These are phyloP conservation scores for Stagonosporopsis cucurbitacearum DNA, from an alignment of 2,329 filamentous ascomycete species.

Conservation along the genomic window DNA sequence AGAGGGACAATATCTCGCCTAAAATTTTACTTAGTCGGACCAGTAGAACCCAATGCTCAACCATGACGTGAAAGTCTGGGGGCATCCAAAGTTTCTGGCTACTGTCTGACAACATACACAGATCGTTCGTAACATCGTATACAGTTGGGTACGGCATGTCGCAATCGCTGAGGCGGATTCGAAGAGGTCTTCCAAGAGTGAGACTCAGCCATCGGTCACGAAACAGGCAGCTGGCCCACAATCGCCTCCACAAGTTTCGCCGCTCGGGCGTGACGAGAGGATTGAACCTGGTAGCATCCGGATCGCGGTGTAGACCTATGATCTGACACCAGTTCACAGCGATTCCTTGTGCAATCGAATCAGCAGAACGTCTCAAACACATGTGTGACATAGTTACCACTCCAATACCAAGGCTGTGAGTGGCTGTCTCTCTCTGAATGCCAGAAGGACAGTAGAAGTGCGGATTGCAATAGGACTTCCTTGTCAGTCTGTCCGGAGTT, in stretches of 20 bases:
- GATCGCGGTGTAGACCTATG: conserved; percentile 13
- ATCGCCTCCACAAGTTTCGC: conserved; percentile 5
- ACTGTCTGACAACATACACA: neutral
- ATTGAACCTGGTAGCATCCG: conserved; percentile 4
- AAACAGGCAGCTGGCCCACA: conserved; percentile 13
- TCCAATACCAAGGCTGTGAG: conserved; percentile 18
- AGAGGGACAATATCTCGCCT: conserved; percentile 4
- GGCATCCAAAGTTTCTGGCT: neutral
- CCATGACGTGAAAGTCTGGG: neutral
- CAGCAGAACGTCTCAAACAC: neutral
- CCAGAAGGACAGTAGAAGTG: conserved; percentile 12
- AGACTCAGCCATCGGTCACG: conserved; percentile 15
- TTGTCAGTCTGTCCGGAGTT: conserved; percentile 15
- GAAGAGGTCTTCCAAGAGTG: conserved; percentile 9
- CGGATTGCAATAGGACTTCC: conserved; percentile 7
- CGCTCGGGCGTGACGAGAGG: conserved; percentile 1
- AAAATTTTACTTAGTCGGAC: conserved; percentile 3
- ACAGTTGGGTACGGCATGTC: conserved; percentile 7
- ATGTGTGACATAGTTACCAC: neutral
- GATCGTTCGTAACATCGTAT: conserved; percentile 3
- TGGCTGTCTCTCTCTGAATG: conserved; percentile 15
- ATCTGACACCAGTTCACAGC: conserved; percentile 14
- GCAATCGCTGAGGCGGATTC: conserved; percentile 8
- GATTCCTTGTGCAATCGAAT: neutral
- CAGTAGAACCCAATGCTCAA: conserved; percentile 2